These are phyloP conservation scores for Tylopilus balloui DNA, from an alignment of 768 basidiomycete species.

Conservation along the genomic window DNA sequence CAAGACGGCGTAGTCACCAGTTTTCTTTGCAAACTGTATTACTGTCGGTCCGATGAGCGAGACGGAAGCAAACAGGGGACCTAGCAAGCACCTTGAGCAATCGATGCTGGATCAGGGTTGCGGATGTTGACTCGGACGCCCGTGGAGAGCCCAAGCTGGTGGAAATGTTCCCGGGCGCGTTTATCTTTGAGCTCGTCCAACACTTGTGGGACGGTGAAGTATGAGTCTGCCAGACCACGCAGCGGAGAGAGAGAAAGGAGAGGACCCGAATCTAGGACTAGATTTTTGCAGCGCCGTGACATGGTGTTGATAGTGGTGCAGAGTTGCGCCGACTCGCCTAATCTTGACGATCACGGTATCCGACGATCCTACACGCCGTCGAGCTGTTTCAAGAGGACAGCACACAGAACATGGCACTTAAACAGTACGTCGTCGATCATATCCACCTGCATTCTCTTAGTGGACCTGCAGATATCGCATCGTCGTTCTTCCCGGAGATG, in stretches of 20 bases:
- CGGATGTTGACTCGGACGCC: constrained; percentile 72
- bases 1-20: constrained; percentile 91
- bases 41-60: constrained; percentile 46
- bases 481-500: constrained; percentile 91
- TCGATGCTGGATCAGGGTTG: constrained; percentile 62
- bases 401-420: constrained; percentile 34
- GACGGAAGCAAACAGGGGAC: constrained; percentile 1
- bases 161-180: constrained; percentile 82
- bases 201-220: constrained; percentile 87
- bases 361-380: no score
- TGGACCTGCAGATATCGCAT: constrained; percentile 64
- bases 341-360: no score
- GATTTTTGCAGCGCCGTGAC: constrained; percentile 57
- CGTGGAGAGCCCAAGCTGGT: constrained; percentile 67
- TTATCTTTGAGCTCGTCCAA: constrained; percentile 86
- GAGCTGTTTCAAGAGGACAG: no score
- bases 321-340: neutral
- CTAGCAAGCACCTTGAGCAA: constrained; percentile 52
- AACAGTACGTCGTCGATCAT: constrained; percentile 37
- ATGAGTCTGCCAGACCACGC: constrained; percentile 81
- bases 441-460: constrained; percentile 7
- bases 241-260: constrained; percentile 85
- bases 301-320: constrained; percentile 13
- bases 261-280: constrained; percentile 93
- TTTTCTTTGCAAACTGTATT: constrained; percentile 88